Conservation (phyloP, 768 basidiomycete species). For the Suillus fuscotomentosus region DNA sequence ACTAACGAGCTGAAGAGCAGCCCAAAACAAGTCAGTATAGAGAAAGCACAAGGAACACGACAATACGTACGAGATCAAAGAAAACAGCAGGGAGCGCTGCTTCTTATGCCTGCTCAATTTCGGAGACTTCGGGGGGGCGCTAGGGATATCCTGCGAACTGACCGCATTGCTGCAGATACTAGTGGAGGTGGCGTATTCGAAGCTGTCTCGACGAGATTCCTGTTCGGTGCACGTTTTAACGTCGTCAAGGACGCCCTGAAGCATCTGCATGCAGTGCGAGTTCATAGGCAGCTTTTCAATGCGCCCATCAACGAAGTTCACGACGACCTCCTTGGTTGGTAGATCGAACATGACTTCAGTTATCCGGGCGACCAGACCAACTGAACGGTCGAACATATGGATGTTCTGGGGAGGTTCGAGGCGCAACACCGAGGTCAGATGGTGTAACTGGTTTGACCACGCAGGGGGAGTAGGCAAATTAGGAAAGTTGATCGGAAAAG, state of each 20-base stretch:
- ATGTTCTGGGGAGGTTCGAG: conserved; percentile 51
- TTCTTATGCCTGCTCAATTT: conserved; percentile 59
- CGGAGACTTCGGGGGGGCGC: conserved; percentile 23
- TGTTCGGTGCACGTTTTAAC: conserved; percentile 47
- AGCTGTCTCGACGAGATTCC: conserved; percentile 28
- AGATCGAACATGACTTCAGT: conserved; percentile 66
- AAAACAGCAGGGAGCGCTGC: conserved; percentile 68
- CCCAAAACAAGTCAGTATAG: conserved; percentile 7
- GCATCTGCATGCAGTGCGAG: conserved; percentile 38
- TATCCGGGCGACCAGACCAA: conserved; percentile 53
- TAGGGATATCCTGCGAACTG: conserved; percentile 18
- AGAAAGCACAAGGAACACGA: conserved; percentile 6
- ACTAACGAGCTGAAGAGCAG: conserved; percentile 23
- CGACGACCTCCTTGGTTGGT: conserved; percentile 41
- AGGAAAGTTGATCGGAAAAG: conserved; percentile 45
- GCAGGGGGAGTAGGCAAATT: conserved; percentile 39
- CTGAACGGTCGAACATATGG: conserved; percentile 61
- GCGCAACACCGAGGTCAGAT: conserved; percentile 46
- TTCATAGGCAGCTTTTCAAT: conserved; percentile 48
- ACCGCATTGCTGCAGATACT: conserved; percentile 15
- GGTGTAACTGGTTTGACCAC: conserved; percentile 56
- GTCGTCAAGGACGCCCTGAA: conserved; percentile 52
- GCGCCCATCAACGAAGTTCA: conserved; percentile 58
- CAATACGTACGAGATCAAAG: conserved; percentile 55
- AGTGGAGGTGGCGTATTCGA: conserved; percentile 26